Evolutionary conservation across 208 protist species (phyloP).

Genomic region (Trypanosoma platydactyli): DNA sequence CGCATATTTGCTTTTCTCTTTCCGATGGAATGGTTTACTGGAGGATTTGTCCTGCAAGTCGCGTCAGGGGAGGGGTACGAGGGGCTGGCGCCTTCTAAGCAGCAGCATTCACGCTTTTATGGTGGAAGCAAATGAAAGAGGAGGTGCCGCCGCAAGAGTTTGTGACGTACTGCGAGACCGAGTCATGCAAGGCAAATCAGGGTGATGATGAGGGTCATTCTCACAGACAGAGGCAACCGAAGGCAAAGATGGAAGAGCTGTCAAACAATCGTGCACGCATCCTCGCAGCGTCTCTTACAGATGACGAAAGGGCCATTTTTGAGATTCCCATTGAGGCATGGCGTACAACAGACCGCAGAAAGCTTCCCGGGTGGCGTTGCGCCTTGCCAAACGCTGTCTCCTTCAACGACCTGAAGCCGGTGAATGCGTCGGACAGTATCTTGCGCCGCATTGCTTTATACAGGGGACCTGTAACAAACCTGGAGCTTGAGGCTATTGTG

Average conservation of each 20-base stretch:
- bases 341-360: conserved; percentile 23
- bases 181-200: background rate
- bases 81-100: background rate
- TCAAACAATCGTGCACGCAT: conserved; percentile 23
- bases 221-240: background rate
- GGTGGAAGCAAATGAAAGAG: background rate
- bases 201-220: background rate
- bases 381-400: conserved; percentile 16
- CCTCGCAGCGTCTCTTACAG: conserved; percentile 27
- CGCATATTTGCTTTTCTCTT: conserved; percentile 25
- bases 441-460: conserved; percentile 38
- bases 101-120: background rate
- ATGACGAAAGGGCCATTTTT: conserved; percentile 31
- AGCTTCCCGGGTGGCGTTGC: conserved; percentile 23
- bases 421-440: conserved; percentile 27
- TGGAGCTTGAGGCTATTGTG: conserved; percentile 76
- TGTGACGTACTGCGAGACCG: conserved; percentile 27
- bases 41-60: background rate
- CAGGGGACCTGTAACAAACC: conserved; percentile 44
- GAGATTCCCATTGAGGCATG: conserved; percentile 40
- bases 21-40: background rate
- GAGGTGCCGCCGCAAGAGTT: background rate
- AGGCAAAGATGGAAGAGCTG: background rate
- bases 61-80: background rate
- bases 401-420: conserved; percentile 14